Conservation (phyloP, 306 rosid species). For the Abrus pulchellus region DNA sequence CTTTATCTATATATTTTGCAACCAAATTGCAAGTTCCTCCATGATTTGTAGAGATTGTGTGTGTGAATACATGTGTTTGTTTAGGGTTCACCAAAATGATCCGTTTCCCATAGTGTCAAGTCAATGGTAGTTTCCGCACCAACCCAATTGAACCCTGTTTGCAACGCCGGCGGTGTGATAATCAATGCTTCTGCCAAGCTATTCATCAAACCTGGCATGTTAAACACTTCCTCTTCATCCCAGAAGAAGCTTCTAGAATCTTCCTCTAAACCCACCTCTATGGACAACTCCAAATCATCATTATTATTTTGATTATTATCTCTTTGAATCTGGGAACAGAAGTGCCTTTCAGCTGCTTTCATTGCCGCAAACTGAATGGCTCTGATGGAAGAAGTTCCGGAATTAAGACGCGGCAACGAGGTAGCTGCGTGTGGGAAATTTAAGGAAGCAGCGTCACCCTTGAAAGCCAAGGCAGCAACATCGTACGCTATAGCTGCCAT, state of each 20-base stretch:
- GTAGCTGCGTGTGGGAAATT: slow-evolving; percentile 56
- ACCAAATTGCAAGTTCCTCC: neutral
- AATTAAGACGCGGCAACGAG: slow-evolving; percentile 35
- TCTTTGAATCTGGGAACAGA: neutral
- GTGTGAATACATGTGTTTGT: neutral
- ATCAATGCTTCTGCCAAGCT: slow-evolving; percentile 63
- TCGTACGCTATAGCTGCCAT: slow-evolving; percentile 85
- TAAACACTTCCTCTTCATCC: slow-evolving; percentile 61
- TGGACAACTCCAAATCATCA: no score
- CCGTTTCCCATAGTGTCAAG: slow-evolving; percentile 50
- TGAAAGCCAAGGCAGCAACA: slow-evolving; percentile 67
- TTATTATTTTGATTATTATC: neutral
- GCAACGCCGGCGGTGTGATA: slow-evolving; percentile 58
- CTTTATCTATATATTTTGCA: neutral
- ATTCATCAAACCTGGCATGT: slow-evolving; percentile 52
- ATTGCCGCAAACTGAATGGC: slow-evolving; percentile 52
- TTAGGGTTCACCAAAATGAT: slow-evolving; percentile 27
- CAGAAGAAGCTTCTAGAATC: slow-evolving; percentile 41
- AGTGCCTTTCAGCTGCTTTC: slow-evolving; percentile 44
- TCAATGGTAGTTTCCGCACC: slow-evolving; percentile 47
- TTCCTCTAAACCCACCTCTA: slow-evolving; percentile 6
- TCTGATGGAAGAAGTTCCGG: slow-evolving; percentile 38
- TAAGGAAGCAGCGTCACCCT: slow-evolving; percentile 58
- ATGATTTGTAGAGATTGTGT: neutral
- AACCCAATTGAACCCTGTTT: slow-evolving; percentile 58